phyloP scores from a whole-genome alignment of 805 yeast species.

The Teunomyces cretensis region DNA sequence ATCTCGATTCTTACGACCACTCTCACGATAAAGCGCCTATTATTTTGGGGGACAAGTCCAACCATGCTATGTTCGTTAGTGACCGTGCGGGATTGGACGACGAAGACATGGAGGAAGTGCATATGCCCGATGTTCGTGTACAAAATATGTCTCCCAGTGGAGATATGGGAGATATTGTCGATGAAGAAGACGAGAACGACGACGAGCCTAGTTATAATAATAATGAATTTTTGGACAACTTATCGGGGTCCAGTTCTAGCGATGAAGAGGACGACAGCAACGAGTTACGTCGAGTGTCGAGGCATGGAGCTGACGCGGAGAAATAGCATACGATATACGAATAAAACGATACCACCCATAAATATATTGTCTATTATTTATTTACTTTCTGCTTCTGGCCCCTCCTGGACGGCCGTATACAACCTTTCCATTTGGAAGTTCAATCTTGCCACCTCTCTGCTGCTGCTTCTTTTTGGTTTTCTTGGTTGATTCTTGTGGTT shows the following conservation, averaged over 20 bases:
- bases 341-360: neutral
- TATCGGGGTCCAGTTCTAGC: constrained; percentile 47
- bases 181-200: constrained; percentile 27
- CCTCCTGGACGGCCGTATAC: constrained; percentile 32
- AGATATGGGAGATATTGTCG: constrained; percentile 13
- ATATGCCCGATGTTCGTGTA: constrained; percentile 20
- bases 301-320: constrained; percentile 6
- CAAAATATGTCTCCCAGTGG: constrained; percentile 36
- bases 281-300: constrained; percentile 39
- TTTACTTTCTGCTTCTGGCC: constrained; percentile 8
- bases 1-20: constrained; percentile 33
- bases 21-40: constrained; percentile 20
- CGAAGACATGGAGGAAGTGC: constrained; percentile 22
- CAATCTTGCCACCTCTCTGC: constrained; percentile 44
- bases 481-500: constrained; percentile 11
- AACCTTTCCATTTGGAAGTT: constrained; percentile 63
- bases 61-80: constrained; percentile 32
- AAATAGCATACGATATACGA: constrained; percentile 1
- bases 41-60: constrained; percentile 34
- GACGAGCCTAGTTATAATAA: constrained; percentile 25
- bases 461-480: constrained; percentile 34
- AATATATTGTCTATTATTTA: neutral
- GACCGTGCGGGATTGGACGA: constrained; percentile 18
- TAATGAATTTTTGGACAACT: constrained; percentile 34
- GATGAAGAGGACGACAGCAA: constrained; percentile 36